These are phyloP conservation scores for Solanum microdontum DNA, from an alignment of 257 asterid species.

Conservation along the genomic window DNA sequence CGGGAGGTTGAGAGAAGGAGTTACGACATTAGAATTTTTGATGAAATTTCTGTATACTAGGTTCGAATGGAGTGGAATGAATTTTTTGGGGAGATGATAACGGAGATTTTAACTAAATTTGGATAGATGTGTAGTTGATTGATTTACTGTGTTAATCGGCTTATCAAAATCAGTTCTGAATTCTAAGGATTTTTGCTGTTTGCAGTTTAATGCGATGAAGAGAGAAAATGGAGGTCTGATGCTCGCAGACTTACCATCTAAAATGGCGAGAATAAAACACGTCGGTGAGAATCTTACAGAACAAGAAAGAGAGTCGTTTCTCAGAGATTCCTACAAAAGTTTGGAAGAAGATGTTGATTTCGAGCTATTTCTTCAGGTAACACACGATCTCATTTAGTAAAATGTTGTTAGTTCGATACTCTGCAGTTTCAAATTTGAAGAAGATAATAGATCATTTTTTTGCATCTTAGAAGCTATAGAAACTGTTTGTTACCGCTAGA, in stretches of 20 bases:
- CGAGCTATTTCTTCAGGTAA: slow-evolving; percentile 88
- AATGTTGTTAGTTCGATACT: background rate
- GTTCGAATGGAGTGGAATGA: background rate
- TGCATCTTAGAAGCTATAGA: background rate
- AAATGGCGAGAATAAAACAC: slow-evolving; percentile 77
- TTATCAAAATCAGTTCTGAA: background rate
- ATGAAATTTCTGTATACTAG: background rate
- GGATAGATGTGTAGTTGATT: background rate
- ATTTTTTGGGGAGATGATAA: background rate
- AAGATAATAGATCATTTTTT: background rate
- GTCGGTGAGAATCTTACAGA: slow-evolving; percentile 78
- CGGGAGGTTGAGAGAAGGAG: background rate
- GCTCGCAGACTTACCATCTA: slow-evolving; percentile 71
- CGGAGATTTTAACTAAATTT: background rate
- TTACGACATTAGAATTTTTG: background rate
- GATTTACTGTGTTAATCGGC: background rate
- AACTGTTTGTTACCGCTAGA: background rate
- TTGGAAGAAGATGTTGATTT: slow-evolving; percentile 77
- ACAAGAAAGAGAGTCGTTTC: slow-evolving; percentile 61
- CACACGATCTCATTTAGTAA: background rate
- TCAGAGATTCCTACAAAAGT: slow-evolving; percentile 53
- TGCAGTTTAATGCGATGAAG: slow-evolving; percentile 66
- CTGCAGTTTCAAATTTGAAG: background rate
- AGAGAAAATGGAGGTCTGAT: slow-evolving; percentile 59
- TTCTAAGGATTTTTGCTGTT: slow-evolving; percentile 6